phyloP scores from a whole-genome alignment of 2,329 filamentous ascomycete genomes.

The Scedosporium minutisporum region DNA sequence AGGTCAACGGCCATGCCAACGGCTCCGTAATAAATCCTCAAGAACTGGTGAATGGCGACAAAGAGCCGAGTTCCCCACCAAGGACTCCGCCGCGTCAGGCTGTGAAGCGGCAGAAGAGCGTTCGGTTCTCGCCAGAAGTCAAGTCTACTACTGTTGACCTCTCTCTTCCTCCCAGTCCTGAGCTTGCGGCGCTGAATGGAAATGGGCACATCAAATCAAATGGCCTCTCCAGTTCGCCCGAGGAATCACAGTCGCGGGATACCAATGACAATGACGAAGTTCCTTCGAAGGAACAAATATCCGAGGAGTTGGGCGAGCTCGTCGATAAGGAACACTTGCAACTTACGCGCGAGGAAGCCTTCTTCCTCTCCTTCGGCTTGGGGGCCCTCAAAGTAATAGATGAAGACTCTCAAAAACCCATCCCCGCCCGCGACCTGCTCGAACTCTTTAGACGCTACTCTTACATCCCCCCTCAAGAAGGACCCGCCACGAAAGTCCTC shows the following conservation, averaged over 20 bases:
- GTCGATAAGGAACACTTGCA: conserved; percentile 67
- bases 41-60: background rate
- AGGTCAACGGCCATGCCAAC: background rate
- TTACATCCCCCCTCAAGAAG: conserved; percentile 51
- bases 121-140: conserved; percentile 60
- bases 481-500: conserved; percentile 29
- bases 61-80: background rate
- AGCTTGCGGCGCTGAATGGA: conserved; percentile 17
- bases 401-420: conserved; percentile 28
- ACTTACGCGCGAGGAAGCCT: conserved; percentile 78
- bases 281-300: conserved; percentile 12
- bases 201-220: conserved; percentile 5
- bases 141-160: conserved; percentile 52
- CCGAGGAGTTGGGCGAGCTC: conserved; percentile 9
- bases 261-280: background rate
- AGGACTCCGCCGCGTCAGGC: background rate
- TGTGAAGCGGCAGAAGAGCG: conserved; percentile 48
- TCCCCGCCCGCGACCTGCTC: conserved; percentile 51
- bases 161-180: conserved; percentile 41
- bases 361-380: conserved; percentile 77
- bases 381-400: conserved; percentile 60
- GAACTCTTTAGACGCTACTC: conserved; percentile 59
- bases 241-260: background rate
- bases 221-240: background rate
- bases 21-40: background rate